Evolutionary conservation across 2,329 filamentous ascomycete species (phyloP), one percentile per base, ranked within the genome.

Genomic region (Penicillium oxalicum): DNA sequence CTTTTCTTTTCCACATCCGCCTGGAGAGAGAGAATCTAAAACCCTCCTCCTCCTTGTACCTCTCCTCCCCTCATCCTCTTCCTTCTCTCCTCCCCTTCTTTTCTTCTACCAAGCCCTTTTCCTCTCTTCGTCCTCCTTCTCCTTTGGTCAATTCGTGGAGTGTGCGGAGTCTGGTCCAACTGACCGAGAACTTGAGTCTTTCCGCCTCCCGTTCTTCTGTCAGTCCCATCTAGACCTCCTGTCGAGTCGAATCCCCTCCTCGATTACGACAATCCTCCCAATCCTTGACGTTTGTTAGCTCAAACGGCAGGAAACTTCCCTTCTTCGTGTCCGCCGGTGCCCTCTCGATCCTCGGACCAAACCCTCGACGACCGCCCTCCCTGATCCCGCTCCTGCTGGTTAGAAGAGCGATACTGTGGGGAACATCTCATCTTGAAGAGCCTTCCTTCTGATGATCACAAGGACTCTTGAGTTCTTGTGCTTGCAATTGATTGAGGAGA

Each of bases 1-100:
- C 59, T 61, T 66, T 67, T 65, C 60, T 59, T 60, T 60, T 62
- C 55, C 62, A 66, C 68, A 70, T 62, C 65, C 64, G 65, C 61
- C 65, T 70, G 67, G 66, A 70, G 67, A 68, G 67, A 68, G 67
- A 69, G 67, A 69, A 61, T 54, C 50, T 51, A 58, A 59, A 61
- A 61, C 59, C 60, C 63, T 67, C 64, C 56, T 67, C 64, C 56
- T 63, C 60, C 61, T 60, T 62, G 61, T 65, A 64, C 64, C 57
- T 61, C 61, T 58, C 54, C 56, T 57, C 59, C 56, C 55, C 51
- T 51, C 55, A 52, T 58, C 65, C 51, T 56, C 58, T 60, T 55
- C 58, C 63, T 63, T 32, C 29, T 32, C 59, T 56, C 62, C 63
- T 58, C 58, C 61, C 58, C 56, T 55, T 58, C 60, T 55, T 59